Evolutionary conservation across 306 rosid genomes (phyloP).

Genomic region (Quercus variabilis): DNA sequence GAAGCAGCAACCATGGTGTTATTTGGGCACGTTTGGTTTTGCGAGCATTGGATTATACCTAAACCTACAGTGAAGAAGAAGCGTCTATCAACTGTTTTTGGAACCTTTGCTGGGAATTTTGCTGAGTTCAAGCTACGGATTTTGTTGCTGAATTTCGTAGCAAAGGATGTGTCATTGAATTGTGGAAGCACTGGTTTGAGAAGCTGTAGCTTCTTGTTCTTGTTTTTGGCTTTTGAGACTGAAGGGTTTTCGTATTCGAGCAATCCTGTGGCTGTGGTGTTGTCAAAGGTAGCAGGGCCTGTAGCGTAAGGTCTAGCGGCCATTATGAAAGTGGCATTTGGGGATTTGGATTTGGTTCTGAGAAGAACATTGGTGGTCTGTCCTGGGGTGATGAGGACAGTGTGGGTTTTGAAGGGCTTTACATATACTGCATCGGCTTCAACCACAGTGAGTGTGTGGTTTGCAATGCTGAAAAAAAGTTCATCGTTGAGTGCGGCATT

Average conservation of each 20-base stretch:
- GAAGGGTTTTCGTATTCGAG: conserved; percentile 44
- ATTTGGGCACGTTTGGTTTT: conserved; percentile 53
- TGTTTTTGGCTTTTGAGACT: conserved; percentile 15
- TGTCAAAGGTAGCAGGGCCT: conserved; percentile 64
- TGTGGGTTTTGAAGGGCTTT: conserved; percentile 52
- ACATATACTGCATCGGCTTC: conserved; percentile 70
- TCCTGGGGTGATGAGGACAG: conserved; percentile 65
- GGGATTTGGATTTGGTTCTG: conserved; percentile 42
- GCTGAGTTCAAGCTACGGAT: conserved; percentile 48
- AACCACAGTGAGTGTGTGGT: conserved; percentile 61
- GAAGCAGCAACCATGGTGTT: conserved; percentile 52
- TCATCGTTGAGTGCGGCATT: conserved; percentile 68
- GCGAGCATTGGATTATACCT: conserved; percentile 46
- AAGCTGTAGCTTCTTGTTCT: conserved; percentile 38
- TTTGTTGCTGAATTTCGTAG: conserved; percentile 39
- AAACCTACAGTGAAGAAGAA: conserved; percentile 69
- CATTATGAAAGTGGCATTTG: conserved; percentile 51
- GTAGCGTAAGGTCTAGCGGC: conserved; percentile 59
- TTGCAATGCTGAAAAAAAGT: conserved; percentile 72
- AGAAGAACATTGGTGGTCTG: conserved; percentile 66
- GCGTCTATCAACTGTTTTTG: conserved; percentile 36
- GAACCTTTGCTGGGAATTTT: conserved; percentile 62
- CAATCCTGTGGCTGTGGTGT: conserved; percentile 59
- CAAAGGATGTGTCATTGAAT: conserved; percentile 58
- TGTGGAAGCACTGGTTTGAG: conserved; percentile 45